Conservation (phyloP, 371 early-diverging fungal genomes). For the Chytridium lagenaria region DNA sequence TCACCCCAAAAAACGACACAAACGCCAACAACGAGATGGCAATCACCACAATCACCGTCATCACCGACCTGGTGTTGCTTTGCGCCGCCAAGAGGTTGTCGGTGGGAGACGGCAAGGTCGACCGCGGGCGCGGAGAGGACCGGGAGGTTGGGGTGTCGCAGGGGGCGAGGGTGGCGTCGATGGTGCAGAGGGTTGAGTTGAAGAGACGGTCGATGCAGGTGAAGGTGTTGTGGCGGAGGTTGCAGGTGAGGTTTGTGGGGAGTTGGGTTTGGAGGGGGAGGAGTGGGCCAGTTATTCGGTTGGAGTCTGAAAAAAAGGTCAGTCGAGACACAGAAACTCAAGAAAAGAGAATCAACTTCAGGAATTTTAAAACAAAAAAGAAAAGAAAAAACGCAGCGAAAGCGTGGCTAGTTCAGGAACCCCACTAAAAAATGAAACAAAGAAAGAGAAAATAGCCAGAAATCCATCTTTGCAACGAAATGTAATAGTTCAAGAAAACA, state of each 20-base stretch:
- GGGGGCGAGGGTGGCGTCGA: neutral
- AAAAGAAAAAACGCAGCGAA: too few relatives aligned
- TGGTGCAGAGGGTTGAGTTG: neutral
- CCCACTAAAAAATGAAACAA: too few relatives aligned
- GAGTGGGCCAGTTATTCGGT: slow-evolving; percentile 14
- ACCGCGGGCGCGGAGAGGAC: neutral
- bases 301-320: slow-evolving; percentile 2
- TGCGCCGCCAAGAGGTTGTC: neutral
- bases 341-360: neutral
- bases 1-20: slow-evolving; percentile 1
- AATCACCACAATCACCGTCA: neutral
- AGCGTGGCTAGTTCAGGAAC: too few relatives aligned
- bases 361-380: too few relatives aligned
- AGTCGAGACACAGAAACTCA: neutral
- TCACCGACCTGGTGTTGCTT: neutral
- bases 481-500: too few relatives aligned
- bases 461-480: too few relatives aligned
- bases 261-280: neutral
- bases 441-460: too few relatives aligned
- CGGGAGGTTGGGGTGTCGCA: neutral
- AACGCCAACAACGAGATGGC: neutral
- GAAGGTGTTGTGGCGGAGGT: slow-evolving; percentile 5
- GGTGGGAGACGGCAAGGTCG: neutral
- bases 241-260: neutral
- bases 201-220: neutral